These are phyloP conservation scores for Dactylonectria estremocensis DNA, from an alignment of 2,329 filamentous ascomycete species.

Conservation along the genomic window DNA sequence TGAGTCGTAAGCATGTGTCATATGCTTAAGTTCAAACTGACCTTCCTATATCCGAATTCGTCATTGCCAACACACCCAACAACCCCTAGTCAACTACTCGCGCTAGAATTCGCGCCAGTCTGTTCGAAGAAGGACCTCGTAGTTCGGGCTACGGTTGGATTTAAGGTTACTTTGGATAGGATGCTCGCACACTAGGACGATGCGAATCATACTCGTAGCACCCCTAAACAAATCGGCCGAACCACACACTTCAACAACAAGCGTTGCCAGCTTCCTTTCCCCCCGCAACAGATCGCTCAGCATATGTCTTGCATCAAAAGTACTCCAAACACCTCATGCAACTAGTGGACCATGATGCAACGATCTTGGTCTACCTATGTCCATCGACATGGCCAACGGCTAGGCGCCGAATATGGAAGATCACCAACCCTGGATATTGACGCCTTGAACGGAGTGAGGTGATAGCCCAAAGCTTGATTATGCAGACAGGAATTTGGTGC, in stretches of 20 bases:
- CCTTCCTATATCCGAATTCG: not conserved
- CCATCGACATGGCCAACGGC: no score
- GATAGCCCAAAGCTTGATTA: no score
- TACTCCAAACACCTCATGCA: not conserved
- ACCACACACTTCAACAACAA: not conserved
- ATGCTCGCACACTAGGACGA: constrained; percentile 1
- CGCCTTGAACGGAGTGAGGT: no score
- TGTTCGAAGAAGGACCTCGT: constrained; percentile 7
- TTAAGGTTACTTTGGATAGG: constrained; percentile 13
- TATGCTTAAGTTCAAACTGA: not conserved
- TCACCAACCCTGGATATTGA: no score
- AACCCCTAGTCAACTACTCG: not conserved
- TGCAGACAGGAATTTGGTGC: no score
- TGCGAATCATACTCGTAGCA: constrained; percentile 12
- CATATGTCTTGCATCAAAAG: not conserved
- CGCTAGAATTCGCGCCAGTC: not conserved
- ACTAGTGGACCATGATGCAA: not conserved
- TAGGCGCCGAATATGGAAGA: no score
- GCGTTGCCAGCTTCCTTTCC: not conserved
- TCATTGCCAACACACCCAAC: not conserved
- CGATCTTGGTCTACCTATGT: no score
- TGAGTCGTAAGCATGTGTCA: no score
- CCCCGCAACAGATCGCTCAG: not conserved
- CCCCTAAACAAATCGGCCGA: no score
- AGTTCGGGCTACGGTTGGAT: constrained; percentile 12